These are phyloP conservation scores for Lophiostoma macrostomum DNA, from an alignment of 495 filamentous ascomycete species.

Conservation along the genomic window DNA sequence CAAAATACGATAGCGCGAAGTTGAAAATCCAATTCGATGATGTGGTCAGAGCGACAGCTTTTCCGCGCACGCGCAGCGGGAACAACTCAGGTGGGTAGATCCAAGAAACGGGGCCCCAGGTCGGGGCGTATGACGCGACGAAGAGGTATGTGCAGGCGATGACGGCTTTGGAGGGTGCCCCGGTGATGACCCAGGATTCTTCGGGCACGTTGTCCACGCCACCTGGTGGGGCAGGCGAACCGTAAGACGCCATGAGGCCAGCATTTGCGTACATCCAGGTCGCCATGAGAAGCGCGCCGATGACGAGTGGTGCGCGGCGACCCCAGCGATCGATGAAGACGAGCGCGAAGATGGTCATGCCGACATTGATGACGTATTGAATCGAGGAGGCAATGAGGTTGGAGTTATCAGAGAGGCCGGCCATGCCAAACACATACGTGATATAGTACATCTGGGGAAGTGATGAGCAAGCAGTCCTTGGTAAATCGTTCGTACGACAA, in stretches of 20 bases:
- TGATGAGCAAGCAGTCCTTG: not conserved
- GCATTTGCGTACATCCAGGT: constrained; percentile 67
- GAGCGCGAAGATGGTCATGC: constrained; percentile 48
- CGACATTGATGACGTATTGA: constrained; percentile 69
- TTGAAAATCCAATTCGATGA: constrained; percentile 77
- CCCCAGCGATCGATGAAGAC: constrained; percentile 58
- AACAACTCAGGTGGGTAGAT: constrained; percentile 75
- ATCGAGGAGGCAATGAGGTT: constrained; percentile 66
- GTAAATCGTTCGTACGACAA: not conserved
- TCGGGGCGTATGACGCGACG: constrained; percentile 51
- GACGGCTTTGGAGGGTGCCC: constrained; percentile 38
- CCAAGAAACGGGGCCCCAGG: constrained; percentile 65
- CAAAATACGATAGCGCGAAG: constrained; percentile 74
- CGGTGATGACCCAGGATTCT: constrained; percentile 33
- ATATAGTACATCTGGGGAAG: constrained; percentile 38
- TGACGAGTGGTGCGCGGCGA: constrained; percentile 59
- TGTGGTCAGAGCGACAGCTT: constrained; percentile 68
- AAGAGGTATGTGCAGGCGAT: constrained; percentile 46
- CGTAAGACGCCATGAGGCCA: constrained; percentile 58
- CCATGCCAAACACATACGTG: constrained; percentile 39
- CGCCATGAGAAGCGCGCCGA: constrained; percentile 66
- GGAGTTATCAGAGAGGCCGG: constrained; percentile 39
- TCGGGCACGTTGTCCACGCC: constrained; percentile 34
- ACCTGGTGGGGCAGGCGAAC: constrained; percentile 33
- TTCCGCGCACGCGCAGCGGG: constrained; percentile 68